phyloP scores from a whole-genome alignment of 108 stramenopile genomes.

The Discostella stelligeroides region DNA sequence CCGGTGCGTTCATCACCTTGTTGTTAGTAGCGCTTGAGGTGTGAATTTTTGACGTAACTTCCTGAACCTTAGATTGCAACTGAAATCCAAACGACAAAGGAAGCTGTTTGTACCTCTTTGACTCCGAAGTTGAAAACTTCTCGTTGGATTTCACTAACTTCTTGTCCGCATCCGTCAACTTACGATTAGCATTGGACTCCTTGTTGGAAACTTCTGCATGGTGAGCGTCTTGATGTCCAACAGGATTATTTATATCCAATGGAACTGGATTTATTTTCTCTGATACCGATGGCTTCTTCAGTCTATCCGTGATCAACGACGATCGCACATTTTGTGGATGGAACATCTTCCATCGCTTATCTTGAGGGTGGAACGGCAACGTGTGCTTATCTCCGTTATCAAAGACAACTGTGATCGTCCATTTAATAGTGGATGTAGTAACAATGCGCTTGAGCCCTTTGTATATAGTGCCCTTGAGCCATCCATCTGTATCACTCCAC shows the following conservation, averaged over 20 bases:
- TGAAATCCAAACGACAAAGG: neutral
- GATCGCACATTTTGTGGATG: neutral
- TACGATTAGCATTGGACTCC: neutral
- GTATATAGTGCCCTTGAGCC: neutral
- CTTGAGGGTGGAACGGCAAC: neutral
- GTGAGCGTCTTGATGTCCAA: neutral
- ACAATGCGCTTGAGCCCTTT: conserved; percentile 2
- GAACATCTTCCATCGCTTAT: conserved; percentile 9
- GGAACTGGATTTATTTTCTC: no score
- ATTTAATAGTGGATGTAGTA: neutral
- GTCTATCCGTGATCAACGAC: neutral
- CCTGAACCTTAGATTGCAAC: neutral
- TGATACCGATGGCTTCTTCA: neutral
- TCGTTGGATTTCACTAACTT: neutral
- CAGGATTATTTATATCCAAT: neutral
- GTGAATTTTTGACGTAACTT: neutral
- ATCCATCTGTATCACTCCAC: conserved; percentile 7
- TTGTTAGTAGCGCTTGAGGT: no score
- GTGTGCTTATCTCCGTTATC: conserved; percentile 3
- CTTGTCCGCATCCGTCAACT: neutral
- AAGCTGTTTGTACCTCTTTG: neutral
- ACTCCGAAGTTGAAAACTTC: neutral
- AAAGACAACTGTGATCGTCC: neutral
- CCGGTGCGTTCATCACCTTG: no score
- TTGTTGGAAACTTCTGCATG: neutral